Percentiles rank a stretch among this genome's conserved stretches.
phyloP scores from a whole-genome alignment of 192 early-diverging fungal genomes.

The Coemansia aciculifera region DNA sequence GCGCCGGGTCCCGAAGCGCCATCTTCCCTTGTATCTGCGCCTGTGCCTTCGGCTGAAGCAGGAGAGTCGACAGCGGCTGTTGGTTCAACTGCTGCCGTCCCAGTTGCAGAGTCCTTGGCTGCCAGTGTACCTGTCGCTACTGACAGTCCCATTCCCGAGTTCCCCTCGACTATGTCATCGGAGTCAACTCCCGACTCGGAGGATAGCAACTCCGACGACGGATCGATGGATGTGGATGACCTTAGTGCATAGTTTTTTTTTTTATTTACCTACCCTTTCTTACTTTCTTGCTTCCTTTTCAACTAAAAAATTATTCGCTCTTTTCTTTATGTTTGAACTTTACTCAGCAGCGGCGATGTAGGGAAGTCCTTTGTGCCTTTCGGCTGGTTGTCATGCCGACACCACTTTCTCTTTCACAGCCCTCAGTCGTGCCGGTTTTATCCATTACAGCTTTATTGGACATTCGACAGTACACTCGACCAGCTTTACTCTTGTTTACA shows the following conservation, averaged over 20 bases:
- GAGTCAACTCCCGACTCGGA: not conserved
- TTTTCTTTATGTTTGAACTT: too few relatives aligned
- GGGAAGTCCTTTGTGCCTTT: too few relatives aligned
- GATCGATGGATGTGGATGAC: constrained; percentile 14
- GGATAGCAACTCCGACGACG: not conserved
- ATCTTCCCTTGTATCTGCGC: not conserved
- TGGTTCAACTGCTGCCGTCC: not conserved
- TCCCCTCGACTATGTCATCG: not conserved
- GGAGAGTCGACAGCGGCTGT: not conserved
- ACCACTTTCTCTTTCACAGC: too few relatives aligned
- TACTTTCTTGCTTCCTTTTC: not conserved
- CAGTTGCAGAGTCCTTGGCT: not conserved
- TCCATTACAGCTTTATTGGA: too few relatives aligned
- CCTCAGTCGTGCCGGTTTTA: too few relatives aligned
- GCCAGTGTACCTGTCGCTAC: not conserved
- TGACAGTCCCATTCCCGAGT: not conserved
- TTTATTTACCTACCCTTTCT: not conserved
- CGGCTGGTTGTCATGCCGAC: too few relatives aligned
- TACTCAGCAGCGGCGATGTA: too few relatives aligned
- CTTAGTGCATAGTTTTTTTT: not conserved
- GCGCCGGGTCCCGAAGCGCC: not conserved
- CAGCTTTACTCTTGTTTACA: not conserved
- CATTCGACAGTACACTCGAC: not conserved
- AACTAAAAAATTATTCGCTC: not conserved
- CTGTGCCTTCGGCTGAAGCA: not conserved